Evolutionary conservation across 257 asterid genomes (phyloP).

Genomic region (Asclepias syriaca): DNA sequence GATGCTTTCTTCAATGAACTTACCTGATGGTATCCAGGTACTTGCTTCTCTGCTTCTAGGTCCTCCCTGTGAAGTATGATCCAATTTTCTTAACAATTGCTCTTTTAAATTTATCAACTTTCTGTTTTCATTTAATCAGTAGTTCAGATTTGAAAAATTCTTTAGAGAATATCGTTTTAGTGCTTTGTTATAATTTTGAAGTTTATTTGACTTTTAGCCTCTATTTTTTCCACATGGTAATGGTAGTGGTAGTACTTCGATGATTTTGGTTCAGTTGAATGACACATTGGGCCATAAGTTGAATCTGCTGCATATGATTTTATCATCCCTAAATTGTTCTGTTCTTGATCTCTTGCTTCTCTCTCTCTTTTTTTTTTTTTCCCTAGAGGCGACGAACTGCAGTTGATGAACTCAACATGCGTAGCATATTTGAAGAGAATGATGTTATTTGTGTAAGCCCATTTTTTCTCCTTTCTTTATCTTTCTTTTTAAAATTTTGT

Average conservation of each 20-base stretch:
- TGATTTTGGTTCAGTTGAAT: neutral
- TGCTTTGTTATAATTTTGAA: neutral
- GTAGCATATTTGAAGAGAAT: constrained; percentile 78
- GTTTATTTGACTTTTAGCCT: neutral
- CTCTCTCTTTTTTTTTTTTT: constrained; percentile 29
- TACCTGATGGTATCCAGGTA: constrained; percentile 98
- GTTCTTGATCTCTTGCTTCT: constrained; percentile 1
- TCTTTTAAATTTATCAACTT: neutral
- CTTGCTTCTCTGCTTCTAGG: neutral
- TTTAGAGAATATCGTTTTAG: neutral
- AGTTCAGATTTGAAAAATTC: neutral
- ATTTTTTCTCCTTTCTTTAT: constrained; percentile 11
- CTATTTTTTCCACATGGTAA: neutral
- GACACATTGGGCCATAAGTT: neutral
- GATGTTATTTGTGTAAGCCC: constrained; percentile 88
- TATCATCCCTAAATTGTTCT: neutral
- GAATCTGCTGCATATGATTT: neutral
- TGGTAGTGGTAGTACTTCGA: neutral
- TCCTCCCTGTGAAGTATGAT: neutral
- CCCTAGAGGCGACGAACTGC: constrained; percentile 94
- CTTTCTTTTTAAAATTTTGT: neutral
- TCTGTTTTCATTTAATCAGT: neutral
- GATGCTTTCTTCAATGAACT: constrained; percentile 94
- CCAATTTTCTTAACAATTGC: neutral
- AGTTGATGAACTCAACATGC: constrained; percentile 91